Conservation (phyloP, 2,329 filamentous ascomycete species). For the Ophiosphaerella narmari region DNA sequence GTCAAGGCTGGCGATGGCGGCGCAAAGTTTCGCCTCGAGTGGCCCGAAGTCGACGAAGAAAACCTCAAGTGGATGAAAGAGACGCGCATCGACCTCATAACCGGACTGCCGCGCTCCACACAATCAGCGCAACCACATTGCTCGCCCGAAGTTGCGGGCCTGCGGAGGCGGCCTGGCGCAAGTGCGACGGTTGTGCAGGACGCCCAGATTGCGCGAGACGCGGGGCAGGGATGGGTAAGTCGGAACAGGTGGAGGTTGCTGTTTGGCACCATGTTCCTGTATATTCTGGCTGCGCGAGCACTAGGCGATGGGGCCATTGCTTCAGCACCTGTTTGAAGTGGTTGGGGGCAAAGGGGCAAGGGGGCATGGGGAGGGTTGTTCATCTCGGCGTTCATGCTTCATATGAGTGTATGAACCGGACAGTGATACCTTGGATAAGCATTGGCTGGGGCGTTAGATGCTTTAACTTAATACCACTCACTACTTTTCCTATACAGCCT, state of each 20-base stretch:
- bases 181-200: slow-evolving; percentile 75
- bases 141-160: slow-evolving; percentile 66
- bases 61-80: slow-evolving; percentile 93
- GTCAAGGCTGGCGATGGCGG: slow-evolving; percentile 92
- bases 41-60: slow-evolving; percentile 84
- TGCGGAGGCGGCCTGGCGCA: slow-evolving; percentile 65
- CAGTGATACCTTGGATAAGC: no score
- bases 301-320: slow-evolving; percentile 58
- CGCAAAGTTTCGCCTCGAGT: slow-evolving; percentile 85
- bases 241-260: slow-evolving; percentile 78
- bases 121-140: slow-evolving; percentile 55
- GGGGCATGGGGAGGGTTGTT: neutral
- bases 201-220: slow-evolving; percentile 73
- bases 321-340: slow-evolving; percentile 2
- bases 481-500: no score
- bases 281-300: slow-evolving; percentile 79
- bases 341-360: no score
- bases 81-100: slow-evolving; percentile 75
- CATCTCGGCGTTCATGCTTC: neutral
- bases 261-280: slow-evolving; percentile 73
- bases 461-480: no score
- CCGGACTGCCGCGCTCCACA: slow-evolving; percentile 69
- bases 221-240: slow-evolving; percentile 79
- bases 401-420: no score
- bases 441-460: no score